Conservation (phyloP, 2,329 filamentous ascomycete genomes). For the Cladosporium sp. region DNA sequence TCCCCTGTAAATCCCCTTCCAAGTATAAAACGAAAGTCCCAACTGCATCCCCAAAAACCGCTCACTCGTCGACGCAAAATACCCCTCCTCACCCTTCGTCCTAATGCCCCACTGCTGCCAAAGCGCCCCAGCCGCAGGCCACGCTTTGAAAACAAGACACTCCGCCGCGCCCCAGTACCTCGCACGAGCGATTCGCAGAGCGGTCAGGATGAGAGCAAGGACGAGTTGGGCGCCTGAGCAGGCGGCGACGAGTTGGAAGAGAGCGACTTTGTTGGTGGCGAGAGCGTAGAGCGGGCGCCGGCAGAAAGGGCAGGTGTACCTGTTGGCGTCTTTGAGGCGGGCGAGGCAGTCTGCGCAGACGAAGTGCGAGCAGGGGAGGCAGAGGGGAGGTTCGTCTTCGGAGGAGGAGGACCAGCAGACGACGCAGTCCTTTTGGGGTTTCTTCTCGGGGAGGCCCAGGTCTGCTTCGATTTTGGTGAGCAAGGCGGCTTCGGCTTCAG, state of each 20-base stretch:
- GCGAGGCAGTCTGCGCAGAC: neutral
- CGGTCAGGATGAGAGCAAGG: neutral
- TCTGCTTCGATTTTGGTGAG: neutral
- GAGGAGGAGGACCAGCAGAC: constrained; percentile 16
- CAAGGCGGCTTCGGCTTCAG: neutral
- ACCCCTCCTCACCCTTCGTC: neutral
- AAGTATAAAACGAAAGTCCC: neutral
- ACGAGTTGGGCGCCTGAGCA: neutral
- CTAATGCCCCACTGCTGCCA: neutral
- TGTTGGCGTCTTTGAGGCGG: neutral
- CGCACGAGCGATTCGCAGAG: neutral
- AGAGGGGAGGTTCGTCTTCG: neutral
- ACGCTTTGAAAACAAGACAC: neutral
- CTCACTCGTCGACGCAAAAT: neutral
- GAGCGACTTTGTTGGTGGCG: neutral
- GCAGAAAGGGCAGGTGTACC: constrained; percentile 8
- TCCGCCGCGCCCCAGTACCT: neutral
- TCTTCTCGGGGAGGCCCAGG: neutral
- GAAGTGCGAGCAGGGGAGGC: constrained; percentile 4
- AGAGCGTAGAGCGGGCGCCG: neutral
- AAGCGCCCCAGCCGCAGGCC: neutral
- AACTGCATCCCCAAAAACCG: neutral
- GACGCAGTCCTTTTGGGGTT: constrained; percentile 1
- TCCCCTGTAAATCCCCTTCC: neutral
- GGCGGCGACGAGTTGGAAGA: neutral